These are phyloP conservation scores for Grammothele lineata DNA, from an alignment of 768 basidiomycete genomes.

Conservation along the genomic window DNA sequence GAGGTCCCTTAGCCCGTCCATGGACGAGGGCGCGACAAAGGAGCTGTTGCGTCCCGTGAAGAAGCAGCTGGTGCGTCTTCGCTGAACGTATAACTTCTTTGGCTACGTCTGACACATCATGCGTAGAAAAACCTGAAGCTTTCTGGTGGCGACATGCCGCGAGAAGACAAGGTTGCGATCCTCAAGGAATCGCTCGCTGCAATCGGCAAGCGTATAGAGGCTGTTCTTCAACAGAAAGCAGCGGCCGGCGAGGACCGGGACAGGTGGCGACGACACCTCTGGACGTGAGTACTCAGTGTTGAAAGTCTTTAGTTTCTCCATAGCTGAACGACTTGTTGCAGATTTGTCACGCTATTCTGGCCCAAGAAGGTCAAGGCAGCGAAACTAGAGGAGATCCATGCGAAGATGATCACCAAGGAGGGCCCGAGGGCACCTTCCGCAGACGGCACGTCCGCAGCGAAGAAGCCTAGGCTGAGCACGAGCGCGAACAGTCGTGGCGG, in stretches of 20 bases:
- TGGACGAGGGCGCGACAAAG: conserved; percentile 92
- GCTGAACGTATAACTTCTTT: too few relatives aligned
- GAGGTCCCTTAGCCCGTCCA: conserved; percentile 71
- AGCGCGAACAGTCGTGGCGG: conserved; percentile 12
- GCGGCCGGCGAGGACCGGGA: conserved; percentile 77
- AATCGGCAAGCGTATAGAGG: conserved; percentile 89
- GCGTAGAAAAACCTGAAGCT: conserved; percentile 89
- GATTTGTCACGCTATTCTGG: conserved; percentile 96
- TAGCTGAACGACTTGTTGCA: conserved; percentile 25
- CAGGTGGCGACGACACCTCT: conserved; percentile 91
- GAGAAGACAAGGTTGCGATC: conserved; percentile 94
- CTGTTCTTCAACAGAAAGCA: conserved; percentile 70
- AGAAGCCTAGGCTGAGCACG: conserved; percentile 26
- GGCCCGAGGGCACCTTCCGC: conserved; percentile 31
- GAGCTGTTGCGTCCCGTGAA: conserved; percentile 96
- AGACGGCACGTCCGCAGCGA: conserved; percentile 22
- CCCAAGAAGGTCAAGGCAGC: conserved; percentile 93
- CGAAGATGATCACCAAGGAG: conserved; percentile 93
- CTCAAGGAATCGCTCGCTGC: conserved; percentile 93
- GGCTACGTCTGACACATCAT: too few relatives aligned
- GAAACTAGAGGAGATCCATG: conserved; percentile 92
- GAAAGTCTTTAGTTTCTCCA: not conserved
- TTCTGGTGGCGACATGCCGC: conserved; percentile 87
- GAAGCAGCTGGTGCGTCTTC: conserved; percentile 74
- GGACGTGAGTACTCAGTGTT: conserved; percentile 67